phyloP scores from a whole-genome alignment of 2,329 filamentous ascomycete species.

The Drechslerella stenobrocha region DNA sequence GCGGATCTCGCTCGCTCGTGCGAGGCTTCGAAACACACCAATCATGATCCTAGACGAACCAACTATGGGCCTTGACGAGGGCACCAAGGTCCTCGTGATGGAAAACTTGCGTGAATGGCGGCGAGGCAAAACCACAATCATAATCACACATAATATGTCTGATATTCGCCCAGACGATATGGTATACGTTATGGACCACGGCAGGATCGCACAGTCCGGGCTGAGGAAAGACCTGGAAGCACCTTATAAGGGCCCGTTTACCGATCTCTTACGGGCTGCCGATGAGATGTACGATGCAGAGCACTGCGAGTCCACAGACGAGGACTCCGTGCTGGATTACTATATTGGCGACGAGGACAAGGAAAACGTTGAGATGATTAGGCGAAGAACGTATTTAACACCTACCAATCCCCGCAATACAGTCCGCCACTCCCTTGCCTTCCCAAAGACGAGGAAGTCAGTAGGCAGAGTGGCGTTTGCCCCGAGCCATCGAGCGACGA shows the following conservation, averaged over 20 bases:
- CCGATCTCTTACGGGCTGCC: conserved; percentile 55
- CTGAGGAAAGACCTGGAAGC: conserved; percentile 63
- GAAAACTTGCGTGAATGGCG: conserved; percentile 77
- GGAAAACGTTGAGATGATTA: conserved; percentile 18
- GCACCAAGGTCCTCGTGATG: conserved; percentile 70
- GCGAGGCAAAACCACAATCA: conserved; percentile 78
- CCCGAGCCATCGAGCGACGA: conserved; percentile 6
- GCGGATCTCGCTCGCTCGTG: conserved; percentile 75
- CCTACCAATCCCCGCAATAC: conserved; percentile 1
- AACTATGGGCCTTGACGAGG: conserved; percentile 81
- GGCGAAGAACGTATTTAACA: conserved; percentile 9
- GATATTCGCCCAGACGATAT: conserved; percentile 75
- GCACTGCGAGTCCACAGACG: conserved; percentile 11
- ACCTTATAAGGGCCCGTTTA: conserved; percentile 59
- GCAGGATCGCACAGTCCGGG: conserved; percentile 70
- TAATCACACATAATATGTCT: conserved; percentile 86
- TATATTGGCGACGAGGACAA: conserved; percentile 24
- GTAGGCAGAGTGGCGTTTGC: conserved; percentile 27
- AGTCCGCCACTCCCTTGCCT: conserved; percentile 18
- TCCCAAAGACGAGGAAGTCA: conserved; percentile 19
- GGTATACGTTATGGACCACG: conserved; percentile 76
- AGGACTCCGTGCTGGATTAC: conserved; percentile 35
- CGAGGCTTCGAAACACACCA: conserved; percentile 73
- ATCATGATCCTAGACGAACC: conserved; percentile 86
- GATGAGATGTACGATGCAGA: conserved; percentile 18